Evolutionary conservation across 768 basidiomycete species (phyloP), one percentile per base, ranked within the genome.

Genomic region (Tubosaeta sp.): DNA sequence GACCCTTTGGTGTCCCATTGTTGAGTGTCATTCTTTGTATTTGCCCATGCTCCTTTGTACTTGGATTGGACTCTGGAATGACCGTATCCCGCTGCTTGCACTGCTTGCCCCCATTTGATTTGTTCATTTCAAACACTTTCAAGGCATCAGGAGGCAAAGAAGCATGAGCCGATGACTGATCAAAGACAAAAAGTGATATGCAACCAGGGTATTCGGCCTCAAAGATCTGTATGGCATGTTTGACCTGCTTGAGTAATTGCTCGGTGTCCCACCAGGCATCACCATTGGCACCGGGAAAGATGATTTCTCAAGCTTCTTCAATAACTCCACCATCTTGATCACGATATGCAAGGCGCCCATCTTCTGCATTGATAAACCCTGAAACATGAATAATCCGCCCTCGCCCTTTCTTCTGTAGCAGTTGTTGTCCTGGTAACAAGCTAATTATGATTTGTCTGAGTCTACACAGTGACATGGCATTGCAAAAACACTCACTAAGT

Each of bases 21-120:
- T 52, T 26, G 1, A 65, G 39, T 7, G 63, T 71, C 76, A 78
- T 76, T 41, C 59, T 63, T 52, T 77, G 75, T 1, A 50, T 4
- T 25, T 46, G 41, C 1, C 60, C 58, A 12, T 34, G 42, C 3
- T 22, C 22, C 22, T 22, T 22, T 22, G 22, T 22, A 22, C 22
- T 22, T 1, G 54, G 57, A 35, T 67, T 66, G 2, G 50, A 46
- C 25, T 47, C 17, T 13, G 65, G 66, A 16, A 67, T 63, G 2
- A 53, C 19, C 1, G 59, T 67, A 12, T 63, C 49, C 5, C 51
- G 47, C 50, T 54, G 60, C 13, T 59, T 59, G 17, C 51, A 44
- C 50, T 54, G 60, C 13, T 59, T 59, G 17, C 65, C 66, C 3
- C 65, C 59, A 5, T 56, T 56, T n/a, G 33, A 41, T 13, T 57